These are phyloP conservation scores for Stagonosporopsis tanaceti DNA, from an alignment of 2,329 filamentous ascomycete genomes.

Conservation along the genomic window DNA sequence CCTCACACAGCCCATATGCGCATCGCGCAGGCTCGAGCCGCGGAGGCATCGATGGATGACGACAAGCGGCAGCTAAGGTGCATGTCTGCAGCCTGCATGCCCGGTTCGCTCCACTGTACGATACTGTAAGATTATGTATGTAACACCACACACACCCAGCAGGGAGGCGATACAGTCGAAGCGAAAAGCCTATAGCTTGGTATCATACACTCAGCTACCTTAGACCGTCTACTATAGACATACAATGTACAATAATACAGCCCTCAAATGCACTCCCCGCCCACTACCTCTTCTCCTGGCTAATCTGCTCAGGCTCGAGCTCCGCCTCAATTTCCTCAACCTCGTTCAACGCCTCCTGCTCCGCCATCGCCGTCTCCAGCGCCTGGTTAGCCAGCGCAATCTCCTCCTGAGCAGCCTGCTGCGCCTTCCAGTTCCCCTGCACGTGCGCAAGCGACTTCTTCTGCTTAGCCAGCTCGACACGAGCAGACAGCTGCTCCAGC, in stretches of 20 bases:
- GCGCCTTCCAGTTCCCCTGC: conserved; percentile 17
- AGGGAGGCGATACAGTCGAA: background rate
- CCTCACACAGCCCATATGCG: background rate
- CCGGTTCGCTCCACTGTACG: background rate
- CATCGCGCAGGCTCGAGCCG: background rate
- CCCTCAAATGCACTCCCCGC: background rate
- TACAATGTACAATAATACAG: conserved; percentile 2
- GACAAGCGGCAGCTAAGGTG: background rate
- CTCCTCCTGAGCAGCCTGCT: conserved; percentile 21
- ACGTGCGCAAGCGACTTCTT: conserved; percentile 17
- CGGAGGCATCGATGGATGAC: background rate
- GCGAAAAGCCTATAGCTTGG: conserved; percentile 12
- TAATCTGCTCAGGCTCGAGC: conserved; percentile 1
- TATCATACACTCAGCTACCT: conserved; percentile 23
- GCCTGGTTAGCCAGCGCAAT: conserved; percentile 17
- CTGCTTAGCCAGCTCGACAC: conserved; percentile 26
- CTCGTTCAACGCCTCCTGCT: conserved; percentile 8
- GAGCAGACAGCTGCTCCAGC: conserved; percentile 19
- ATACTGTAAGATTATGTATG: conserved; percentile 10
- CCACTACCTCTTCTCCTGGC: conserved; percentile 19
- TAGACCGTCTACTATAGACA: conserved; percentile 22
- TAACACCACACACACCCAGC: background rate
- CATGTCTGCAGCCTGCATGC: background rate
- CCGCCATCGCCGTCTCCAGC: conserved; percentile 21
- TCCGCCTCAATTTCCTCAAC: conserved; percentile 7